A percentile compares a stretch with the other conserved stretches of the same genome.
phyloP scores from a whole-genome alignment of 148 eudicot genomes.

The Arctostaphylos glauca region DNA sequence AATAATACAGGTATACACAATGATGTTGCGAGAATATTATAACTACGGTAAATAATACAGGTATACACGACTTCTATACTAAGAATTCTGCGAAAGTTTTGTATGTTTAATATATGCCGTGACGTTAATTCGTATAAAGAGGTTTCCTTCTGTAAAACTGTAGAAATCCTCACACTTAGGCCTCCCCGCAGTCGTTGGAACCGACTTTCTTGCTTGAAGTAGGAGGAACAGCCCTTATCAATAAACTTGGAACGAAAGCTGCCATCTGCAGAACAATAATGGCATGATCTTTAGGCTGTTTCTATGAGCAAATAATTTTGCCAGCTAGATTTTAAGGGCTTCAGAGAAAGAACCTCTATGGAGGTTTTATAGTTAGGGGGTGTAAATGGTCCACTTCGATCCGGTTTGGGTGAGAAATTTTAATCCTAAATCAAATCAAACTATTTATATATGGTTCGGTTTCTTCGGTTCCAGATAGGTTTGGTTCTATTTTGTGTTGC shows the following conservation, averaged over 20 bases:
- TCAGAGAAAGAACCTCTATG: not conserved
- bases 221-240: slow-evolving; percentile 34
- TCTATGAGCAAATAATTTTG: not conserved
- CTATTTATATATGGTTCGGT: no score
- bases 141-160: not conserved
- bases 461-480: no score
- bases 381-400: no score
- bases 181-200: not conserved
- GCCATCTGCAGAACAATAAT: slow-evolving; percentile 42
- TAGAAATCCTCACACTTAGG: not conserved
- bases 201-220: slow-evolving; percentile 23
- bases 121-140: not conserved
- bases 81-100: no score
- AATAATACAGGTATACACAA: no score
- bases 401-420: no score
- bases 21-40: no score
- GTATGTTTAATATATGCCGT: not conserved
- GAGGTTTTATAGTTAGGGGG: not conserved
- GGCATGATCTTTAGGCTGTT: not conserved
- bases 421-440: no score
- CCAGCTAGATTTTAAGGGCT: not conserved
- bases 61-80: no score
- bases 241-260: slow-evolving; percentile 58
- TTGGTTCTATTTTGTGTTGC: no score
- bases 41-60: no score